Percentiles rank a stretch among this genome's conserved stretches.
Evolutionary conservation across 176 grass and related monocot species (phyloP).

Genomic region (Oropetium thomaeum): DNA sequence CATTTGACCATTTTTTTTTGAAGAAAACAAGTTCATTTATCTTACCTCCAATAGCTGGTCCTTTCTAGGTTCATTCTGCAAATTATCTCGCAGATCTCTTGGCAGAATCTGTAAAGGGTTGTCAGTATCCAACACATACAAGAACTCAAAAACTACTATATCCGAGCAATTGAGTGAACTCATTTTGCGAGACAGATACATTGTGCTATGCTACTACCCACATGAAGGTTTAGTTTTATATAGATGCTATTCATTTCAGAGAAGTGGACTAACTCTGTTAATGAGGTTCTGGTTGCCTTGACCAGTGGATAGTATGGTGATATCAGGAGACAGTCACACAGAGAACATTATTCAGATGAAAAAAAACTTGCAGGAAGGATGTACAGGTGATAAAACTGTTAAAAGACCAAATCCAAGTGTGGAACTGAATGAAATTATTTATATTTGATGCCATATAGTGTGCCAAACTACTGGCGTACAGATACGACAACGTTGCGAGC

Average conservation of each 20-base stretch:
- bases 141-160: background rate
- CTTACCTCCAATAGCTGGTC: constrained; percentile 82
- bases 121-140: background rate
- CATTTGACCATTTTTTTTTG: no score
- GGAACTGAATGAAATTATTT: background rate
- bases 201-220: background rate
- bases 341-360: background rate
- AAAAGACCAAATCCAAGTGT: background rate
- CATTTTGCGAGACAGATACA: background rate
- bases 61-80: constrained; percentile 88
- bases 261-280: background rate
- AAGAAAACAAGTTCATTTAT: constrained; percentile 12
- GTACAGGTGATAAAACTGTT: background rate
- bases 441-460: background rate
- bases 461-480: no score
- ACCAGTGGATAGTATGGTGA: background rate
- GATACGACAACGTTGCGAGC: background rate
- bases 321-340: background rate
- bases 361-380: background rate
- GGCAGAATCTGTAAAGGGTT: constrained; percentile 74
- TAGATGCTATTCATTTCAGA: background rate
- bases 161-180: background rate
- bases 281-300: background rate
- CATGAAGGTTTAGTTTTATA: background rate
- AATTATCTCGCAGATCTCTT: constrained; percentile 63